Evolutionary conservation across 768 basidiomycete genomes (phyloP).

Genomic region (Russula foetens): DNA sequence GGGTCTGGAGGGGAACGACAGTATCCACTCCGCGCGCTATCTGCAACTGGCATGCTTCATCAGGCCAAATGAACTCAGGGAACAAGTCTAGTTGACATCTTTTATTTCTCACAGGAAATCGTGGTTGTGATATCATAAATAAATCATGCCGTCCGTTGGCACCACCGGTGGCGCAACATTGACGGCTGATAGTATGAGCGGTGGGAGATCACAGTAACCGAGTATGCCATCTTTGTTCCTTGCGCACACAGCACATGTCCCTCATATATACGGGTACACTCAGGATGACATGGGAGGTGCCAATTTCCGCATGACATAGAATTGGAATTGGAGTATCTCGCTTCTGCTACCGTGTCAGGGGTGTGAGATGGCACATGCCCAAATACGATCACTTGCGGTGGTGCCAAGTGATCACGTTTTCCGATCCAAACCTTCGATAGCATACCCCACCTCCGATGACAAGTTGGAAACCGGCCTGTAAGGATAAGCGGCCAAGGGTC

Average conservation of each 20-base stretch:
- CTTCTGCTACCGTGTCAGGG: slow-evolving; percentile 13
- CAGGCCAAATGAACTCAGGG: neutral
- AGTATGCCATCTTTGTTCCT: neutral
- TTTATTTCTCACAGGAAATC: slow-evolving; percentile 7
- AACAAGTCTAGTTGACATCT: neutral
- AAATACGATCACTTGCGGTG: slow-evolving; percentile 7
- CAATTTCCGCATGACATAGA: slow-evolving; percentile 4
- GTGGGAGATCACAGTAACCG: neutral
- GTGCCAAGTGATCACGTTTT: slow-evolving; percentile 7
- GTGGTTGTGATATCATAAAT: neutral
- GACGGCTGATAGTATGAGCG: neutral
- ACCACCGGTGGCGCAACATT: neutral
- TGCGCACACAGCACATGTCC: slow-evolving; percentile 5
- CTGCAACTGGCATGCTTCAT: neutral
- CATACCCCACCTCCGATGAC: neutral
- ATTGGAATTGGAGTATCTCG: slow-evolving; percentile 10
- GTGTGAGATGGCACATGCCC: slow-evolving; percentile 10
- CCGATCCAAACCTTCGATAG: neutral
- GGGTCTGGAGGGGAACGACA: neutral
- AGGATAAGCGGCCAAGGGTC: neutral
- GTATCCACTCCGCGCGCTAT: slow-evolving; percentile 1
- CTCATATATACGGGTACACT: neutral
- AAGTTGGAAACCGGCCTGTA: slow-evolving; percentile 5
- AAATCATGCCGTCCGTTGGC: neutral
- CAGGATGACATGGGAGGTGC: slow-evolving; percentile 5